Evolutionary conservation across 2,329 filamentous ascomycete species (phyloP).

Genomic region (Monilinia laxa): DNA sequence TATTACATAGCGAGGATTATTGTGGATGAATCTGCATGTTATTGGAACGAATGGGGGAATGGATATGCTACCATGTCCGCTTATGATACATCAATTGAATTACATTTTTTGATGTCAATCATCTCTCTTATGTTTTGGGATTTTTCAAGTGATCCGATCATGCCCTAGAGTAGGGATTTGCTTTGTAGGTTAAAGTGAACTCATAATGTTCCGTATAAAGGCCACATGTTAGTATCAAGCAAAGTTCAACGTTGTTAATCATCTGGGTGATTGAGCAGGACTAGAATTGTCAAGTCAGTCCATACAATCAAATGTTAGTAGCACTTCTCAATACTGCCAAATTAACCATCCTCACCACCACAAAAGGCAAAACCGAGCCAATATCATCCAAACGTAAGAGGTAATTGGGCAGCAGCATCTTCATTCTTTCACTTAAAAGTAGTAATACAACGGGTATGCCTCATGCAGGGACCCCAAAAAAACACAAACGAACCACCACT

Average conservation of each 20-base stretch:
- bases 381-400: neutral
- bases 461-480: neutral
- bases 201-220: neutral
- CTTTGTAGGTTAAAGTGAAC: too few relatives aligned
- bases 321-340: neutral
- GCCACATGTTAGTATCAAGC: neutral
- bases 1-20: conserved; percentile 11
- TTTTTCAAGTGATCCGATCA: neutral
- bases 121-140: neutral
- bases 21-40: neutral
- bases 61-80: neutral
- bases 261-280: neutral
- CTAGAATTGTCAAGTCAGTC: neutral
- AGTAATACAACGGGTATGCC: neutral
- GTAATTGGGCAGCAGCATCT: neutral
- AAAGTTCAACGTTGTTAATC: neutral
- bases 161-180: neutral
- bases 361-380: neutral
- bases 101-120: neutral
- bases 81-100: conserved; percentile 19
- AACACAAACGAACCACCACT: too few relatives aligned
- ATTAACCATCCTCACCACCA: neutral
- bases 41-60: neutral
- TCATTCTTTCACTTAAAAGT: neutral
- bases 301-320: neutral